phyloP scores from a whole-genome alignment of 2,329 filamentous ascomycete species.

The Phaeoacremonium minimum region DNA sequence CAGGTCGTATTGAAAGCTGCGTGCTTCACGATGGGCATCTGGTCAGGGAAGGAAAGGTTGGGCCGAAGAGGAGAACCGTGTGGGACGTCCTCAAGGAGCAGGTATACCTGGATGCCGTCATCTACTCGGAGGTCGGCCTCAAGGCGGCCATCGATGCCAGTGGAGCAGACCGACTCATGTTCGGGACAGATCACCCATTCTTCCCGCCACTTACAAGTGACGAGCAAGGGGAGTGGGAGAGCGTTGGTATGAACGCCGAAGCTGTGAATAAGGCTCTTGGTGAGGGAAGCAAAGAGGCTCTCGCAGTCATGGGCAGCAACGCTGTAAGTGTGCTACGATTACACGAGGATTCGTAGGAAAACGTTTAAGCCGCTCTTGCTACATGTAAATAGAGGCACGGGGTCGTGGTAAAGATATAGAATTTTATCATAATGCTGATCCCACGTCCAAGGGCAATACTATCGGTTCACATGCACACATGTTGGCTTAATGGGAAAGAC shows the following conservation, averaged over 20 bases:
- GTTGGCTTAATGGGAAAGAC: too few relatives aligned
- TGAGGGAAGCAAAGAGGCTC: conserved; percentile 13
- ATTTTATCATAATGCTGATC: too few relatives aligned
- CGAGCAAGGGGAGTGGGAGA: conserved; percentile 64
- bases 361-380: background rate
- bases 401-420: too few relatives aligned
- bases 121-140: conserved; percentile 72
- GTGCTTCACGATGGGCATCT: conserved; percentile 78
- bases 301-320: conserved; percentile 21
- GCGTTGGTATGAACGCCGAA: conserved; percentile 47
- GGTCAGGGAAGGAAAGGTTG: conserved; percentile 55
- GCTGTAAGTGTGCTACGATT: conserved; percentile 19
- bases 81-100: conserved; percentile 63
- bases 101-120: conserved; percentile 82
- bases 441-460: too few relatives aligned
- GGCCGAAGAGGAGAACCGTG: conserved; percentile 40
- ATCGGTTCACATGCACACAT: too few relatives aligned
- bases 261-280: conserved; percentile 18
- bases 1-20: conserved; percentile 84
- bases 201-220: conserved; percentile 69
- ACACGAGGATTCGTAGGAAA: conserved; percentile 10
- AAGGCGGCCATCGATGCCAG: conserved; percentile 65
- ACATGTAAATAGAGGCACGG: background rate
- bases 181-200: conserved; percentile 81
- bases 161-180: conserved; percentile 68